Conservation (phyloP, 2,329 filamentous ascomycete genomes). For the Coleophoma crateriformis region DNA sequence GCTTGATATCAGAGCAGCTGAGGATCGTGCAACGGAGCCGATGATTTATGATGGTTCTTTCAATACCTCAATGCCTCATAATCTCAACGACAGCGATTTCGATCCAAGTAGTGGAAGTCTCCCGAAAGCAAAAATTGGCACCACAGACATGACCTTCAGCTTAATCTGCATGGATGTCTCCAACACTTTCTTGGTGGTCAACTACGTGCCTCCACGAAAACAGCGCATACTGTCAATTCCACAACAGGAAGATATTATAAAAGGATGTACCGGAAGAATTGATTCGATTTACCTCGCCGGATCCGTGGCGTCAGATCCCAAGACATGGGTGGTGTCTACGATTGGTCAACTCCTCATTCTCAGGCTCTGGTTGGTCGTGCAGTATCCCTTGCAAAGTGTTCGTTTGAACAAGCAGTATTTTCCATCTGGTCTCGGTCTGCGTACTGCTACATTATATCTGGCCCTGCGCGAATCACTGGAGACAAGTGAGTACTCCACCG, state of each 20-base stretch:
- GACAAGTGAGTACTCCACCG: slow-evolving; percentile 19
- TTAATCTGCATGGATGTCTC: slow-evolving; percentile 3
- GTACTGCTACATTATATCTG: slow-evolving; percentile 34
- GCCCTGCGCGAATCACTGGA: slow-evolving; percentile 17
- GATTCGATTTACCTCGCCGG: not conserved
- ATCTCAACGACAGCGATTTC: slow-evolving; percentile 46
- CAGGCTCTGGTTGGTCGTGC: not conserved
- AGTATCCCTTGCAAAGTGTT: not conserved
- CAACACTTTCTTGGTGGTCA: not conserved
- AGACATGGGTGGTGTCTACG: not conserved
- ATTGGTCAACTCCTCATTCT: not conserved
- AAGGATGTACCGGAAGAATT: not conserved
- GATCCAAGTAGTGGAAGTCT: slow-evolving; percentile 4
- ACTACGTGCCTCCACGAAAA: not conserved
- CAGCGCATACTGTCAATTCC: not conserved
- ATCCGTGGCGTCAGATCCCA: not conserved
- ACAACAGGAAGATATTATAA: not conserved
- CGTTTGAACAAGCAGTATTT: too few relatives aligned
- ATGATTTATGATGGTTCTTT: slow-evolving; percentile 35
- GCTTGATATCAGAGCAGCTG: slow-evolving; percentile 38
- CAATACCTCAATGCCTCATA: slow-evolving; percentile 41
- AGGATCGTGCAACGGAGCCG: slow-evolving; percentile 43
- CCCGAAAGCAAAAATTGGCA: not conserved
- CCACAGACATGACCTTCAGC: slow-evolving; percentile 7
- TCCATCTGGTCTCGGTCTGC: slow-evolving; percentile 17